Conservation (phyloP, 495 filamentous ascomycete species). For the Apiosordaria backusii region DNA sequence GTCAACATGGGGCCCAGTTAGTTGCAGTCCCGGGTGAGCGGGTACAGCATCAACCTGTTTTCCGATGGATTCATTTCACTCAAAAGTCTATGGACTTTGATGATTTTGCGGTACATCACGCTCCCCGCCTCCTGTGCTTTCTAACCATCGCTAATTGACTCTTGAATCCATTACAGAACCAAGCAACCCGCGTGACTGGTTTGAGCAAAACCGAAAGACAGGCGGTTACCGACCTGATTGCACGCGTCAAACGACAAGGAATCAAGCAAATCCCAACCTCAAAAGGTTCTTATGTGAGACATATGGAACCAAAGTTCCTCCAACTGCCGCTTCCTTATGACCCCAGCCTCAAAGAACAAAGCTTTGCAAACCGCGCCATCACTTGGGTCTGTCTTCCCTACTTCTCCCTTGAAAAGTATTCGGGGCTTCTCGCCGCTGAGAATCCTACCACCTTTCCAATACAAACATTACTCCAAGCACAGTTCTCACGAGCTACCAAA, state of each 20-base stretch:
- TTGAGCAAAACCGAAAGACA: not conserved
- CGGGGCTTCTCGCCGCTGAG: slow-evolving; percentile 23
- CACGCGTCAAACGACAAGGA: not conserved
- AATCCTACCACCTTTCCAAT: slow-evolving; percentile 31
- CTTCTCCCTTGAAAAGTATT: slow-evolving; percentile 39
- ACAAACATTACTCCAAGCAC: slow-evolving; percentile 36
- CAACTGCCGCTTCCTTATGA: slow-evolving; percentile 26
- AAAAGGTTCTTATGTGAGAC: slow-evolving; percentile 23
- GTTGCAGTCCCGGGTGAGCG: not conserved
- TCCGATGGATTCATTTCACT: slow-evolving; percentile 12
- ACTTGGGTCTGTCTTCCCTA: slow-evolving; percentile 40
- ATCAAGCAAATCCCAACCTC: slow-evolving; percentile 32
- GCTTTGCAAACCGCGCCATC: slow-evolving; percentile 18
- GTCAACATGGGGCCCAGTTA: not conserved
- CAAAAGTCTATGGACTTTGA: slow-evolving; percentile 16
- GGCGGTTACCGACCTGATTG: not conserved
- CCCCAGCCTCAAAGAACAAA: slow-evolving; percentile 19
- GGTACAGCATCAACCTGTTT: slow-evolving; percentile 2
- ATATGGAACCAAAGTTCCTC: slow-evolving; percentile 32
- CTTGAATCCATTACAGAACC: not conserved
- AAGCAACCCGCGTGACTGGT: slow-evolving; percentile 1
- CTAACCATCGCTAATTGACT: not conserved
- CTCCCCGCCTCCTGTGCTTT: not conserved
- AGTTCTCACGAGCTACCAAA: slow-evolving; percentile 27
- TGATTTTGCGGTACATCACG: not conserved